Conservation (phyloP, 176 grass and related monocot genomes). For the Leersia perrieri region DNA sequence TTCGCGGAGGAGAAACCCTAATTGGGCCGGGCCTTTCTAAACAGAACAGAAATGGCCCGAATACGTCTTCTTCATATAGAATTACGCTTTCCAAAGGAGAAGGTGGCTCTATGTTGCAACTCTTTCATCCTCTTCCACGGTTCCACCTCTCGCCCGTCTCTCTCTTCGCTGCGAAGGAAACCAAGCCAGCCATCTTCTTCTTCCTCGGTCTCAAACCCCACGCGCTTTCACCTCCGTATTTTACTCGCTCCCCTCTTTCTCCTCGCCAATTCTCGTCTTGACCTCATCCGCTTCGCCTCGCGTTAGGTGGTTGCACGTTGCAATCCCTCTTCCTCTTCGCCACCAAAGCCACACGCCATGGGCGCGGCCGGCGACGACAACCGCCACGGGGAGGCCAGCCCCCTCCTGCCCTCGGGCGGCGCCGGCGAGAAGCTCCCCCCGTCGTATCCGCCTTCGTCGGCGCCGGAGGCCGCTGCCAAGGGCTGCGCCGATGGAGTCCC, state of each 20-base stretch:
- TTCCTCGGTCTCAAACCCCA: conserved; percentile 4
- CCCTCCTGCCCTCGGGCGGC: conserved; percentile 20
- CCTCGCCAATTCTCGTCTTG: neutral
- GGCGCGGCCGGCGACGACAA: conserved; percentile 36
- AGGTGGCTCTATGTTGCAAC: neutral
- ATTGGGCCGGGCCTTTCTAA: conserved; percentile 28
- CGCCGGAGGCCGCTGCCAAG: conserved; percentile 4
- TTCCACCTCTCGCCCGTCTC: neutral
- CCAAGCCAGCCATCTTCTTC: neutral
- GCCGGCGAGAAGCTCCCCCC: conserved; percentile 13
- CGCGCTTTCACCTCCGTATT: conserved; percentile 33
- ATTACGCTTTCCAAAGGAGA: neutral
- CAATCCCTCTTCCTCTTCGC: neutral
- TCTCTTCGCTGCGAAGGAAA: conserved; percentile 34
- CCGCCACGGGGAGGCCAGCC: conserved; percentile 46
- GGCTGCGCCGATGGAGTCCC: conserved; percentile 55
- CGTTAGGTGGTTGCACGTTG: neutral
- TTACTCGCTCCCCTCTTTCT: neutral
- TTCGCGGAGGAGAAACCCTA: conserved; percentile 25
- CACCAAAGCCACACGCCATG: conserved; percentile 17
- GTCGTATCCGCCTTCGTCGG: neutral
- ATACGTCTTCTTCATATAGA: neutral
- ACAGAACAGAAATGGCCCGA: neutral
- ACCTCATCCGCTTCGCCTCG: neutral
- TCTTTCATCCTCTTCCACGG: neutral